Conservation (phyloP, 2,329 filamentous ascomycete genomes). For the Aspergillus aculeatus region DNA sequence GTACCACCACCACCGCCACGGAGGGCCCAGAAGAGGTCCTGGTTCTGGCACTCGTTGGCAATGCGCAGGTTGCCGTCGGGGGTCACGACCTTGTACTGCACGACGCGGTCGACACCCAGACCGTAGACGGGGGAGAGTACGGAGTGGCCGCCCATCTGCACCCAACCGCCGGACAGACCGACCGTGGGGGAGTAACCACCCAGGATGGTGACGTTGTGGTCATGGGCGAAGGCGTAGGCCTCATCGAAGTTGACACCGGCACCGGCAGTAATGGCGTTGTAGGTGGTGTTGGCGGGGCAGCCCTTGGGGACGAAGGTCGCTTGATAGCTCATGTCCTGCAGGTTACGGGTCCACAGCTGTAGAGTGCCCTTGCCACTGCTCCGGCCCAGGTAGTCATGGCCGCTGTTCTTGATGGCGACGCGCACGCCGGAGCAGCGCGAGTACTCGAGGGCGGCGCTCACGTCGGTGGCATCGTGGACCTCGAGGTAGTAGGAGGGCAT, state of each 20-base stretch:
- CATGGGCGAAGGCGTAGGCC: constrained; percentile 25
- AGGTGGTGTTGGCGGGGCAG: constrained; percentile 6
- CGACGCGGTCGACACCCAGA: constrained; percentile 29
- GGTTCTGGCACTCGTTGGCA: constrained; percentile 20
- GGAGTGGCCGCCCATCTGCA: constrained; percentile 31
- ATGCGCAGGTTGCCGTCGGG: constrained; percentile 16
- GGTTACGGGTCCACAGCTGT: constrained; percentile 30
- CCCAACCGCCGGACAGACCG: constrained; percentile 27
- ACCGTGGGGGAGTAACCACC: constrained; percentile 19
- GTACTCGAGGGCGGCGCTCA: constrained; percentile 12
- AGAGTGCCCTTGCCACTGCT: constrained; percentile 31
- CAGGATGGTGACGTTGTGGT: constrained; percentile 26
- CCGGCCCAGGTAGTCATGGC: constrained; percentile 36
- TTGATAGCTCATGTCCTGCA: constrained; percentile 22
- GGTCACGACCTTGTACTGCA: constrained; percentile 29
- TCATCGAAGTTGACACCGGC: constrained; percentile 31
- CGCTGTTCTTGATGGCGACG: constrained; percentile 33
- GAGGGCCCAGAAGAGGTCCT: constrained; percentile 23
- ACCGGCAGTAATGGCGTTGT: constrained; percentile 27
- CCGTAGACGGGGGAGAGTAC: constrained; percentile 30
- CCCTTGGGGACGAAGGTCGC: constrained; percentile 7
- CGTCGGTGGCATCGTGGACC: constrained; percentile 9
- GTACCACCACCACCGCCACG: constrained; percentile 21
- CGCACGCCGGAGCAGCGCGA: constrained; percentile 11
- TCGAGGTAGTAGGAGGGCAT: constrained; percentile 15